These are phyloP conservation scores for Populus pruinosa DNA, from an alignment of 345 rosid genomes.

Conservation along the genomic window DNA sequence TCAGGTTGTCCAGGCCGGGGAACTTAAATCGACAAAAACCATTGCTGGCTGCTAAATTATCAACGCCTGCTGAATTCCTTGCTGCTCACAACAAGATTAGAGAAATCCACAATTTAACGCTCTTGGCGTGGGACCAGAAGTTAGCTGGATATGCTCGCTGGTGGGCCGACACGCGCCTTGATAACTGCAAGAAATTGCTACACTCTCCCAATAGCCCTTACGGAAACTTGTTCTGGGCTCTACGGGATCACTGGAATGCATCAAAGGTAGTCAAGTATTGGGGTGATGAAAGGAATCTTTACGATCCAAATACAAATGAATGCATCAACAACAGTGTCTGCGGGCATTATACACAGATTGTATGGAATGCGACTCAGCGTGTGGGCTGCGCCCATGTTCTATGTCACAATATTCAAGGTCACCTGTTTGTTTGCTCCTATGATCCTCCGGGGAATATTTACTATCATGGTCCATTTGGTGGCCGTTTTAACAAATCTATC, in stretches of 20 bases:
- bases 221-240: constrained; percentile 53
- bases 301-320: constrained; percentile 26
- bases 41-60: background rate
- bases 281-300: constrained; percentile 34
- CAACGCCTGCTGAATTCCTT: constrained; percentile 13
- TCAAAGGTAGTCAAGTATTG: constrained; percentile 31
- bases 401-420: constrained; percentile 27
- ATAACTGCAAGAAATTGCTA: constrained; percentile 34
- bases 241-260: constrained; percentile 35
- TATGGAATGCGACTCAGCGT: constrained; percentile 35
- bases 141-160: constrained; percentile 37
- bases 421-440: constrained; percentile 39
- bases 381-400: constrained; percentile 41
- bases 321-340: constrained; percentile 32
- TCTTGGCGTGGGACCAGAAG: constrained; percentile 37
- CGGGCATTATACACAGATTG: constrained; percentile 61
- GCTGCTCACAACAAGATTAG: constrained; percentile 43
- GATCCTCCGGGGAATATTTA: constrained; percentile 52
- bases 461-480: constrained; percentile 41
- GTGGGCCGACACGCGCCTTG: constrained; percentile 32
- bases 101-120: constrained; percentile 18
- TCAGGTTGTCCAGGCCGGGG: background rate
- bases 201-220: constrained; percentile 40
- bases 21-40: background rate
- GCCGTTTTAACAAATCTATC: constrained; percentile 1